Evolutionary conservation across 495 filamentous ascomycete species (phyloP).

Genomic region (Aspergillus affinis): DNA sequence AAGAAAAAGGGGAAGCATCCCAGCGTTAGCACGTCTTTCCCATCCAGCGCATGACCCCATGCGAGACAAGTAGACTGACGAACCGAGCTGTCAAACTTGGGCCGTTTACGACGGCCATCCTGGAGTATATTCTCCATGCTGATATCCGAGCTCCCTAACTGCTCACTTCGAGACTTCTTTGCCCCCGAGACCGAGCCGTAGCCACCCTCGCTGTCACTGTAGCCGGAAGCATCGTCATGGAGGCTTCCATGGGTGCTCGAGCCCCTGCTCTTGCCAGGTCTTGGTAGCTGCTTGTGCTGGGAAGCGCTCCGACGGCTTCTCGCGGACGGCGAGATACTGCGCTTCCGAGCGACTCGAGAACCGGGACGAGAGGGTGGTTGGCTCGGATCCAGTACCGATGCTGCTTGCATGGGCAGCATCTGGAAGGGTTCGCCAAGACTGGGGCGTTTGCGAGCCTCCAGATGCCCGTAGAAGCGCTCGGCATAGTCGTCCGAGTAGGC

Average conservation of each 20-base stretch:
- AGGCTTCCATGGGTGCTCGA: conserved; percentile 65
- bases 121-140: conserved; percentile 97
- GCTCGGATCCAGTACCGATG: conserved; percentile 51
- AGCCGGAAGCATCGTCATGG: conserved; percentile 66
- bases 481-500: conserved; percentile 36
- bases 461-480: conserved; percentile 39
- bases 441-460: conserved; percentile 47
- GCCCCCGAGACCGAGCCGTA: conserved; percentile 68
- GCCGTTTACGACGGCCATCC: conserved; percentile 89
- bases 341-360: conserved; percentile 66
- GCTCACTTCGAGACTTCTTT: conserved; percentile 71
- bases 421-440: conserved; percentile 57
- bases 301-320: conserved; percentile 79
- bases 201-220: conserved; percentile 79
- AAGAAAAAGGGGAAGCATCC: conserved; percentile 18
- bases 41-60: not conserved
- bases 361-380: conserved; percentile 63
- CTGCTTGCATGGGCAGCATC: conserved; percentile 49
- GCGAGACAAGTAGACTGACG: conserved; percentile 37
- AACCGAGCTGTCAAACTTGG: conserved; percentile 97
- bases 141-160: conserved; percentile 90
- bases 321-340: conserved; percentile 81
- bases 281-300: conserved; percentile 68
- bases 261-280: conserved; percentile 66
- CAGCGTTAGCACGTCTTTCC: conserved; percentile 2